phyloP scores from a whole-genome alignment of 2,329 filamentous ascomycete genomes.

The Plenodomus biglobosus region DNA sequence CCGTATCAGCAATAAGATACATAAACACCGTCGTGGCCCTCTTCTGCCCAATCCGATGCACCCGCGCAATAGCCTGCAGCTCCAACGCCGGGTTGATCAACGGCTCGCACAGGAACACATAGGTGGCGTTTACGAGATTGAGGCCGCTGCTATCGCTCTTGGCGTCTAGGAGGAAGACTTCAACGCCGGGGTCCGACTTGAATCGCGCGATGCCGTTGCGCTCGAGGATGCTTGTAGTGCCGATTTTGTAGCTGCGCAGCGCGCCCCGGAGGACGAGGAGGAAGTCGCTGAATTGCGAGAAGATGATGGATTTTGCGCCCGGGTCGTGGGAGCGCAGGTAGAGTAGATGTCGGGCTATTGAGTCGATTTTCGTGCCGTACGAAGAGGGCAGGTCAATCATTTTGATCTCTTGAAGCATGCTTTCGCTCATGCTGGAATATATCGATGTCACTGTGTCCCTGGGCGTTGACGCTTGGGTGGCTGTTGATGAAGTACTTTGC shows the following conservation, averaged over 20 bases:
- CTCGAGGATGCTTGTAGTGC: conserved; percentile 69
- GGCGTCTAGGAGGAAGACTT: conserved; percentile 88
- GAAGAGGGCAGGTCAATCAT: conserved; percentile 72
- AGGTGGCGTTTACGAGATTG: conserved; percentile 88
- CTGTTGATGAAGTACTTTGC: conserved; percentile 18
- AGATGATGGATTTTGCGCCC: conserved; percentile 89
- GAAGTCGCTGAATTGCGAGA: conserved; percentile 86
- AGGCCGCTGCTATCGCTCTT: conserved; percentile 85
- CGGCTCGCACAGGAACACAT: conserved; percentile 93
- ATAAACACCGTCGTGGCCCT: conserved; percentile 92
- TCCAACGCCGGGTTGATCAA: conserved; percentile 92
- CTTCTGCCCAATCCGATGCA: conserved; percentile 90
- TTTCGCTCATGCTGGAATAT: conserved; percentile 73
- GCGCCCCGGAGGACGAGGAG: conserved; percentile 71
- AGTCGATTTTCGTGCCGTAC: conserved; percentile 91
- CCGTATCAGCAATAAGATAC: conserved; percentile 86
- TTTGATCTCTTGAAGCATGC: conserved; percentile 77
- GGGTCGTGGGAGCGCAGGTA: conserved; percentile 85
- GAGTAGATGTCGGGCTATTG: conserved; percentile 67
- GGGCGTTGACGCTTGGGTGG: background rate
- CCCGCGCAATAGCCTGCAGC: conserved; percentile 89
- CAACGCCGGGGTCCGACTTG: conserved; percentile 69
- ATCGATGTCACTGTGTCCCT: conserved; percentile 53
- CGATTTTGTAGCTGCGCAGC: conserved; percentile 71
- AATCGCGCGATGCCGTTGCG: conserved; percentile 72